These are phyloP conservation scores for Aquilaria agallochum DNA, from an alignment of 441 rosid species.

Conservation along the genomic window DNA sequence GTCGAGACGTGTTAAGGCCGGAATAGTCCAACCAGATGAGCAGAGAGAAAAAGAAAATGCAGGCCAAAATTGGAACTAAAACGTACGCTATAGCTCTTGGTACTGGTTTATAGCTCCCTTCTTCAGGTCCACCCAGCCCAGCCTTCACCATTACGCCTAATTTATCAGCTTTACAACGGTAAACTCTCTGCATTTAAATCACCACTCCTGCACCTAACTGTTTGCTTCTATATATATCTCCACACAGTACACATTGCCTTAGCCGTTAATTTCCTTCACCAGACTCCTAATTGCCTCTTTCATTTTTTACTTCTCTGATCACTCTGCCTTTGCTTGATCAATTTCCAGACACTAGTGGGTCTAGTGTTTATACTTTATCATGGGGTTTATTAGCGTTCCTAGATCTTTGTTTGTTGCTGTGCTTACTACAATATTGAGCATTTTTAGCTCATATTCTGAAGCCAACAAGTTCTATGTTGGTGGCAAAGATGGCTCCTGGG, in stretches of 20 bases:
- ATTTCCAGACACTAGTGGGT: neutral
- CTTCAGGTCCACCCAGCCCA: constrained; percentile 5
- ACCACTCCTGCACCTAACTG: constrained; percentile 17
- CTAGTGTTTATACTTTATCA: constrained; percentile 1
- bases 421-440: constrained; percentile 16
- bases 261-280: constrained; percentile 8
- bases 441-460: constrained; percentile 19
- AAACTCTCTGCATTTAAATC: constrained; percentile 15
- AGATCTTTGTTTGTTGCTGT: constrained; percentile 5
- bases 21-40: constrained; percentile 1
- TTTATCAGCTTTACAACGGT: constrained; percentile 37
- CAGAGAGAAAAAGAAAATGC: constrained; percentile 11
- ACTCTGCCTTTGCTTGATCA: too few relatives aligned
- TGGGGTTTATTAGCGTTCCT: constrained; percentile 25
- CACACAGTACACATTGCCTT: too few relatives aligned
- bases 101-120: too few relatives aligned
- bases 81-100: neutral
- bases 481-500: constrained; percentile 75
- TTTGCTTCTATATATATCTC: too few relatives aligned
- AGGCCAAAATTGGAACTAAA: constrained; percentile 24
- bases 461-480: constrained; percentile 62
- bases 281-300: neutral
- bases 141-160: constrained; percentile 12
- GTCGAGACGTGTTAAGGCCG: constrained; percentile 40
- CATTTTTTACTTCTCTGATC: constrained; percentile 5